Percentiles rank a stretch among this genome's conserved stretches.
Conservation (phyloP, 2,329 filamentous ascomycete genomes). For the Penicillium sp. region DNA sequence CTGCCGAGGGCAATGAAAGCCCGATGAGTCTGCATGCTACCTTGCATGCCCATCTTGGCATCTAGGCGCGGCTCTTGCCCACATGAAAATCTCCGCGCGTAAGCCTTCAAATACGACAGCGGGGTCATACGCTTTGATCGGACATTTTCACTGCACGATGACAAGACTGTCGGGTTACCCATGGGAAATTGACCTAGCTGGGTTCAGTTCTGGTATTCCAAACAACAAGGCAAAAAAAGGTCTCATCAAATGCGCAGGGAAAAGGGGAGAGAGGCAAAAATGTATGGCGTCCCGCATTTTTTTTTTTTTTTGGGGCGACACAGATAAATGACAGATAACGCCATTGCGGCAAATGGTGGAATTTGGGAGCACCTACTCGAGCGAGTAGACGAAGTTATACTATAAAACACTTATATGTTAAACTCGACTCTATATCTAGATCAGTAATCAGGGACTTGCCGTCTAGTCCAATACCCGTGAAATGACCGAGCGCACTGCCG, state of each 20-base stretch:
- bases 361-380: slow-evolving; percentile 19
- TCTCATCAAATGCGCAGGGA: neutral
- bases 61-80: slow-evolving; percentile 13
- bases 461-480: slow-evolving; percentile 9
- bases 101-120: slow-evolving; percentile 12
- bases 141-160: slow-evolving; percentile 13
- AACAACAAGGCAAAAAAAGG: neutral
- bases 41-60: slow-evolving; percentile 15
- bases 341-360: slow-evolving; percentile 4
- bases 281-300: slow-evolving; percentile 16
- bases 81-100: slow-evolving; percentile 25
- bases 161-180: neutral
- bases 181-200: slow-evolving; percentile 11
- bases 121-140: slow-evolving; percentile 9
- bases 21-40: slow-evolving; percentile 32
- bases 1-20: slow-evolving; percentile 90
- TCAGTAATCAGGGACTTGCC: slow-evolving; percentile 12
- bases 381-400: slow-evolving; percentile 5
- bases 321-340: slow-evolving; percentile 21
- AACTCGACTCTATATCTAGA: neutral
- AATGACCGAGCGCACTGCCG: slow-evolving; percentile 6
- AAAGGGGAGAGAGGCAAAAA: slow-evolving; percentile 8
- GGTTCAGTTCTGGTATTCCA: slow-evolving; percentile 10
- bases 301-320: slow-evolving; percentile 18
- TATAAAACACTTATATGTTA: slow-evolving; percentile 7